Conservation (phyloP, 116 monocot species). For the Trichopus zeylanicus region DNA sequence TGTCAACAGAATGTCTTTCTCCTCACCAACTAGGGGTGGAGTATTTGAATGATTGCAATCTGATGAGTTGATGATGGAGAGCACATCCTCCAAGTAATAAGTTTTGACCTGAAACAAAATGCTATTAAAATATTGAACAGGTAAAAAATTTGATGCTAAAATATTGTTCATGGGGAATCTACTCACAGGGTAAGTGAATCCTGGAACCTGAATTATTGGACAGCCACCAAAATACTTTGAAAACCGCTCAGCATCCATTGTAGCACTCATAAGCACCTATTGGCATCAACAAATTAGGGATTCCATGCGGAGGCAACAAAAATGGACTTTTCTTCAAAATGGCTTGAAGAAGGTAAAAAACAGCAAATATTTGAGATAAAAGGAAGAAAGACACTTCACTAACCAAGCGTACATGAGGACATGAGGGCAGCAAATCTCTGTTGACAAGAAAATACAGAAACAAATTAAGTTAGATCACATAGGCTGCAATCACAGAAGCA, state of each 20-base stretch:
- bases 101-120: constrained; percentile 55
- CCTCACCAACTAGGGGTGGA: constrained; percentile 11
- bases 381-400: constrained; percentile 3
- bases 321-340: too few relatives aligned
- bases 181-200: constrained; percentile 90
- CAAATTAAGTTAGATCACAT: not conserved
- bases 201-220: constrained; percentile 79
- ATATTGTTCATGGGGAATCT: not conserved
- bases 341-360: not conserved
- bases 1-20: constrained; percentile 27
- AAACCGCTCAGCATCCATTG: constrained; percentile 87
- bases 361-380: not conserved
- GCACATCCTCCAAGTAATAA: constrained; percentile 94
- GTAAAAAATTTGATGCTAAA: not conserved
- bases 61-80: constrained; percentile 52
- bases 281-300: too few relatives aligned
- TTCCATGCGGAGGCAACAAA: too few relatives aligned
- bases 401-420: constrained; percentile 86
- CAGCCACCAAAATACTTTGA: constrained; percentile 87
- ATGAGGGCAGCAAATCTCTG: constrained; percentile 77
- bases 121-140: not conserved
- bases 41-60: constrained; percentile 49
- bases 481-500: too few relatives aligned
- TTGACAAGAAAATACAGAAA: constrained; percentile 16
- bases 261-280: constrained; percentile 99